phyloP scores from a whole-genome alignment of 768 basidiomycete species.

The Ramaria sp. region DNA sequence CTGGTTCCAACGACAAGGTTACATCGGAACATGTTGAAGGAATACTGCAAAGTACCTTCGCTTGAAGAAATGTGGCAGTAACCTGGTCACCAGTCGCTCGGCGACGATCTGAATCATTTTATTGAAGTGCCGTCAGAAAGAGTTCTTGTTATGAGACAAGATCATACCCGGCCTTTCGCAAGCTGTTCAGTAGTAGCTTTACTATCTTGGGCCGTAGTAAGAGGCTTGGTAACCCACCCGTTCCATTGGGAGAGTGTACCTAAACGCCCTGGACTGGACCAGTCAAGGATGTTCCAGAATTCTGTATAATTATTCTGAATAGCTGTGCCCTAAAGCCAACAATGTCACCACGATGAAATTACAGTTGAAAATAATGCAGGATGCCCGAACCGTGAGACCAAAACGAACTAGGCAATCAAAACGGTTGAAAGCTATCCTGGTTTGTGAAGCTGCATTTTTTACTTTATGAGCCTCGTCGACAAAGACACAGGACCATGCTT shows the following conservation, averaged over 20 bases:
- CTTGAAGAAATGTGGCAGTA: slow-evolving; percentile 78
- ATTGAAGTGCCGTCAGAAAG: background rate
- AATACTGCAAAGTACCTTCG: slow-evolving; percentile 42
- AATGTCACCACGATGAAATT: slow-evolving; percentile 10
- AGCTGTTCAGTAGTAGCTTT: slow-evolving; percentile 54
- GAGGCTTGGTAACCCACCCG: slow-evolving; percentile 53
- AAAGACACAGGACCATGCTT: slow-evolving; percentile 63
- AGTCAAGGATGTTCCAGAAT: slow-evolving; percentile 86
- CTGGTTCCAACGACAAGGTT: slow-evolving; percentile 20
- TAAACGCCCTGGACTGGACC: slow-evolving; percentile 75
- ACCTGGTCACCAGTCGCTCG: slow-evolving; percentile 43
- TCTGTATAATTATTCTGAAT: slow-evolving; percentile 87
- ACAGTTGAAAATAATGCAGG: slow-evolving; percentile 17
- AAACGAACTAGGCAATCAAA: slow-evolving; percentile 63
- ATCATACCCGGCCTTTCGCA: slow-evolving; percentile 38
- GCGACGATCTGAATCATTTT: slow-evolving; percentile 41
- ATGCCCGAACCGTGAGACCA: slow-evolving; percentile 70
- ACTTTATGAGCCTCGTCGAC: slow-evolving; percentile 89
- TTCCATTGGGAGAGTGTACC: slow-evolving; percentile 74
- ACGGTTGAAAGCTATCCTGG: slow-evolving; percentile 57
- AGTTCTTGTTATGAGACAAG: background rate
- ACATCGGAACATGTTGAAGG: background rate
- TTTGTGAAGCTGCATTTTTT: slow-evolving; percentile 66
- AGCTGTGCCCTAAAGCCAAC: slow-evolving; percentile 27
- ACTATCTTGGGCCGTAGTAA: slow-evolving; percentile 57